Conservation (phyloP, 306 rosid genomes). For the Gastrolobium bilobum region DNA sequence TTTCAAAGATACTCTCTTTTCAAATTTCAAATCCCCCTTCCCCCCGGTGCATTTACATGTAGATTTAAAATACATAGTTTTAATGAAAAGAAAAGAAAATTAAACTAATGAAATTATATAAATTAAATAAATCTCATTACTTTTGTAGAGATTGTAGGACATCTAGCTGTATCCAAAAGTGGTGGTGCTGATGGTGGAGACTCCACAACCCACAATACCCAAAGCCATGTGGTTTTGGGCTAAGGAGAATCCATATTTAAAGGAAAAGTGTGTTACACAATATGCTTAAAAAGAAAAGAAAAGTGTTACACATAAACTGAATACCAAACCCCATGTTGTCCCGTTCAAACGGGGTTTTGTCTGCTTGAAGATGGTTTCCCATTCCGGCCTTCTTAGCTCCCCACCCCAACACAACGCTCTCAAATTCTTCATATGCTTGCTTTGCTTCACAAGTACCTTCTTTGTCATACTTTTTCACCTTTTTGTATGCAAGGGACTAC, state of each 20-base stretch:
- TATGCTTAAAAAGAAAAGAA: too few relatives aligned
- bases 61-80: too few relatives aligned
- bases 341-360: constrained; percentile 69
- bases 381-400: constrained; percentile 19
- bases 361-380: constrained; percentile 56
- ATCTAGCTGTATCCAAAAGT: neutral
- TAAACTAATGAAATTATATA: neutral
- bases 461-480: too few relatives aligned
- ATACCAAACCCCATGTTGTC: constrained; percentile 51
- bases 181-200: constrained; percentile 62
- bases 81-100: neutral
- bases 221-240: constrained; percentile 45
- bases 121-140: constrained; percentile 11
- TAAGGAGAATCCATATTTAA: constrained; percentile 41
- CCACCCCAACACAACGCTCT: neutral
- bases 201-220: constrained; percentile 17
- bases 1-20: too few relatives aligned
- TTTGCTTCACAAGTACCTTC: too few relatives aligned
- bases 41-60: too few relatives aligned
- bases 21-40: too few relatives aligned
- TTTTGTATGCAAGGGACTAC: too few relatives aligned
- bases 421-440: too few relatives aligned
- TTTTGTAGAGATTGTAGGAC: constrained; percentile 28
- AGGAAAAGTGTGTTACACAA: constrained; percentile 26
- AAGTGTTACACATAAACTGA: constrained; percentile 29